Percentiles rank a stretch among this genome's conserved stretches.
phyloP scores from a whole-genome alignment of 345 rosid species.

The Cardiospermum halicacabum region DNA sequence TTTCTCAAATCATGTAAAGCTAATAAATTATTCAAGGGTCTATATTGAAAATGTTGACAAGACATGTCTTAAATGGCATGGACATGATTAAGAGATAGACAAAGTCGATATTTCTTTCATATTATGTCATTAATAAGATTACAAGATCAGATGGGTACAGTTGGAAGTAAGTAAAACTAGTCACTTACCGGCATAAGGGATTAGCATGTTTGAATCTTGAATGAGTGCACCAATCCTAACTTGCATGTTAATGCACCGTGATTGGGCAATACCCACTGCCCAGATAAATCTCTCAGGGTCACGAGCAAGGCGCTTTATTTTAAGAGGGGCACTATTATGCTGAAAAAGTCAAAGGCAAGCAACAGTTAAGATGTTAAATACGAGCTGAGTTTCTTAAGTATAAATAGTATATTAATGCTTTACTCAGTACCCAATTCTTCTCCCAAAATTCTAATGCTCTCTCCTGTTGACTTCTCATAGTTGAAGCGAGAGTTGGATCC shows the following conservation, averaged over 20 bases:
- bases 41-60: background rate
- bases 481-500: conserved; percentile 71
- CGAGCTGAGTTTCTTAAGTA: conserved; percentile 1
- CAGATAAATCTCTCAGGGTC: conserved; percentile 80
- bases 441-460: conserved; percentile 80
- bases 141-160: background rate
- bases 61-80: background rate
- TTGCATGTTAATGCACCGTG: conserved; percentile 76
- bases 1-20: background rate
- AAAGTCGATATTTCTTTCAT: background rate
- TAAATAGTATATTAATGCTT: background rate
- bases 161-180: conserved; percentile 1
- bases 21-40: background rate
- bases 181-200: conserved; percentile 86
- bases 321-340: conserved; percentile 83
- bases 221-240: conserved; percentile 76
- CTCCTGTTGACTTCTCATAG: conserved; percentile 62
- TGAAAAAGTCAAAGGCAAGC: conserved; percentile 19
- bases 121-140: background rate
- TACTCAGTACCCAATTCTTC: conserved; percentile 73
- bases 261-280: conserved; percentile 85
- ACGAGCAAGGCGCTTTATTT: conserved; percentile 80
- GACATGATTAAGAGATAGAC: background rate
- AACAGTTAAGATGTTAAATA: conserved; percentile 8
- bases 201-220: conserved; percentile 85